Conservation (phyloP, 139 green algal species). For the Chlorella sorokiniana region DNA sequence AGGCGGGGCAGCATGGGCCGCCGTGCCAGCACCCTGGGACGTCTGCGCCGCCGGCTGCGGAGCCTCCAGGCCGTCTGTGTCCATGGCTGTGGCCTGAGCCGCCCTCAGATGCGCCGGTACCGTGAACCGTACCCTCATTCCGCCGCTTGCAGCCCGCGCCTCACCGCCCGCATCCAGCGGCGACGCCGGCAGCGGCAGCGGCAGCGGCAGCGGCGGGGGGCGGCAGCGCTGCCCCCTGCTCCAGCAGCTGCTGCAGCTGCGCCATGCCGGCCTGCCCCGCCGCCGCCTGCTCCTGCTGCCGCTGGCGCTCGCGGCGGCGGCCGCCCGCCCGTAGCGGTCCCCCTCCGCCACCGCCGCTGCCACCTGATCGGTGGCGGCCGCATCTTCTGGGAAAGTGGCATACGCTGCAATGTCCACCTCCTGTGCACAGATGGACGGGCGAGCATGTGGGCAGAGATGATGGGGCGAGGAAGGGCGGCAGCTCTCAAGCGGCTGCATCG, state of each 20-base stretch:
- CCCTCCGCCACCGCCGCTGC: neutral
- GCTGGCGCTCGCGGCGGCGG: neutral
- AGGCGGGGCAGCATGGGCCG: neutral
- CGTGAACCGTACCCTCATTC: constrained; percentile 7
- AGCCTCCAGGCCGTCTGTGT: neutral
- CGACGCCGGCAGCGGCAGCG: neutral
- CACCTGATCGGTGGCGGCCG: neutral
- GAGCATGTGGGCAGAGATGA: neutral
- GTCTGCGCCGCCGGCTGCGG: neutral
- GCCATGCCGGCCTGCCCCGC: too few relatives aligned
- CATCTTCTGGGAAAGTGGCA: constrained; percentile 12
- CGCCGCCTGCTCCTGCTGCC: neutral
- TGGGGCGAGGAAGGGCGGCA: neutral
- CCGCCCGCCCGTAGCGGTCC: neutral
- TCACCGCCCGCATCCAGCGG: neutral
- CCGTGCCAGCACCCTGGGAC: neutral
- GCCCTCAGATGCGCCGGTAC: neutral
- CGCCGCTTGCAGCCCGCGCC: neutral
- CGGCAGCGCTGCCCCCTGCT: neutral
- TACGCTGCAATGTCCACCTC: constrained; percentile 5
- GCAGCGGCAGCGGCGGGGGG: neutral
- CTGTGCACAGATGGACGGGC: neutral
- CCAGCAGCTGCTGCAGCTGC: neutral
- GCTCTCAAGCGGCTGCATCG: neutral
- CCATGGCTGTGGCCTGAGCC: neutral